Evolutionary conservation across 1,139 yeast species (phyloP), one percentile per base, ranked within the genome.

Genomic region (Meyerozyma guilliermondii): DNA sequence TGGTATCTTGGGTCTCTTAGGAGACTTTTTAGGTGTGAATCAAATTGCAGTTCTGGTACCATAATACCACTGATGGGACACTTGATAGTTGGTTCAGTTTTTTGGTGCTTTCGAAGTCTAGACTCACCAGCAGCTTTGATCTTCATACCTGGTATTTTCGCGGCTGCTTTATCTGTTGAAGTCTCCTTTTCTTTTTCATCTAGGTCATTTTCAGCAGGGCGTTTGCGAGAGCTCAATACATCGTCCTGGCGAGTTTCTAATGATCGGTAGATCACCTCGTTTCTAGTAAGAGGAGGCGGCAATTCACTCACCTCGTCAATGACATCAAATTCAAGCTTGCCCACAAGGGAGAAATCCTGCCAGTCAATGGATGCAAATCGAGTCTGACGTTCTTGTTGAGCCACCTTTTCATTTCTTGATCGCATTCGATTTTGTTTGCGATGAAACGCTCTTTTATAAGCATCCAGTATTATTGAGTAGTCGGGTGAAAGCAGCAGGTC

Each of bases 301-400:
- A 85, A 64, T 41, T 79, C 84, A 7, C 76, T 74, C 13, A 76
- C 80, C 43, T 73, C 71, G 58, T 87, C 96, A 1, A 81, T 68
- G 2, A 80, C 81, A 31, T 79, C 80, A 53, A 89, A 84, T 42
- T 75, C 78, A 10, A 88, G 70, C 1, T 83, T 80, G 40, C 83
- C 89, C 3, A 86, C 85, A 14, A 88, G 68, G 2, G 74, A 68
- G 56, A 89, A 89, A 48, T 86, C 87, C 47, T 83, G 83, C 98
- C 98, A 92, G 60, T 91, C 91, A 22, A 88, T 83, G 26, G 84
- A 78, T 0, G 94, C 91, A 62, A 74, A 87, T 39, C 78, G 81
- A 23, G 79, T 45, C 49, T 65, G 65, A 18, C 54, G 50, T 41
- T 74, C 74, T 41, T 63, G 65, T 65, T 42, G 62, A 52, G 44